Percentiles rank a stretch among this genome's conserved stretches.
Evolutionary conservation across 2,329 filamentous ascomycete genomes (phyloP).

Genomic region (Sordariomycetes sp.): DNA sequence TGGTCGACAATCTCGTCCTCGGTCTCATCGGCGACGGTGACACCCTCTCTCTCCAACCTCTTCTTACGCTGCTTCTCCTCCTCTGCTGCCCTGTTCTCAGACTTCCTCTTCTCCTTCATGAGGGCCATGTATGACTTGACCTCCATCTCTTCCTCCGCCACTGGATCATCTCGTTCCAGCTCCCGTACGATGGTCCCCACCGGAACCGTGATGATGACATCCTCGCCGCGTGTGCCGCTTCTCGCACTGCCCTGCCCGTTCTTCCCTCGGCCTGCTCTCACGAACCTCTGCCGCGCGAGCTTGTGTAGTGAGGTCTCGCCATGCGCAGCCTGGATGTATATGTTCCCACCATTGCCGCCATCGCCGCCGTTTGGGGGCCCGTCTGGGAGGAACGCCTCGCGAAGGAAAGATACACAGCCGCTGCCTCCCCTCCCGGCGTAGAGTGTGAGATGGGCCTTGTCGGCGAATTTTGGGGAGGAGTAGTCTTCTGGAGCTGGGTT

Average conservation of each 20-base stretch:
- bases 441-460: conserved; percentile 71
- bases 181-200: conserved; percentile 88
- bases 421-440: conserved; percentile 77
- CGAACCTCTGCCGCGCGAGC: conserved; percentile 64
- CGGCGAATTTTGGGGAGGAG: conserved; percentile 71
- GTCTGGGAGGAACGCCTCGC: conserved; percentile 81
- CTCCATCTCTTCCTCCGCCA: conserved; percentile 50
- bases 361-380: conserved; percentile 93
- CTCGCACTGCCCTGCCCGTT: conserved; percentile 67
- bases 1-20: conserved; percentile 3
- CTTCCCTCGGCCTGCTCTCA: conserved; percentile 67
- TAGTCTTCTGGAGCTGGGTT: conserved; percentile 83
- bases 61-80: conserved; percentile 15
- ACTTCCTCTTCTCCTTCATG: conserved; percentile 21
- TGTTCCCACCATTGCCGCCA: conserved; percentile 80
- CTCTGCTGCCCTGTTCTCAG: conserved; percentile 22
- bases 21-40: conserved; percentile 1
- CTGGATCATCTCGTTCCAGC: conserved; percentile 67
- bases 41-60: conserved; percentile 4
- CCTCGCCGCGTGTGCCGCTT: conserved; percentile 73
- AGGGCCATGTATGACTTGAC: conserved; percentile 20
- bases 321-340: conserved; percentile 89
- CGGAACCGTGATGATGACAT: conserved; percentile 81
- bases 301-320: conserved; percentile 93
- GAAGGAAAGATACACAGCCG: conserved; percentile 88